These are phyloP conservation scores for Verticillium isaacii DNA, from an alignment of 2,329 filamentous ascomycete species.

Conservation along the genomic window DNA sequence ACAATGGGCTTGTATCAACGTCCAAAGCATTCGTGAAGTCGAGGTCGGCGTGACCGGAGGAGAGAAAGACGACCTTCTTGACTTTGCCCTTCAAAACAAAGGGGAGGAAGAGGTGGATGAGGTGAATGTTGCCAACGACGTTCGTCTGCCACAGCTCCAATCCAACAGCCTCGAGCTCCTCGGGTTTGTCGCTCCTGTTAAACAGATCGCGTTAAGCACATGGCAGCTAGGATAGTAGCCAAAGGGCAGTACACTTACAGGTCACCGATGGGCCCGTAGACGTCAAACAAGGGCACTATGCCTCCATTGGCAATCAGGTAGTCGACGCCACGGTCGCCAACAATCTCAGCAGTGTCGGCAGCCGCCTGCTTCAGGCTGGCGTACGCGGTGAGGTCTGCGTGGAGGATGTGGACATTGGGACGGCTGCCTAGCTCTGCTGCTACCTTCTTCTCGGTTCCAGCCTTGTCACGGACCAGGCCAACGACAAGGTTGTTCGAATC, in stretches of 20 bases:
- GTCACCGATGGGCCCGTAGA: conserved; percentile 25
- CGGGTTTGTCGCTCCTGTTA: conserved; percentile 5
- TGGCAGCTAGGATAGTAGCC: neutral
- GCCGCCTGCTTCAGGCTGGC: conserved; percentile 27
- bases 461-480: conserved; percentile 43
- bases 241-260: conserved; percentile 23
- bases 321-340: conserved; percentile 34
- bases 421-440: conserved; percentile 29
- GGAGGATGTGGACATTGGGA: conserved; percentile 32
- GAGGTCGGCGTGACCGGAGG: conserved; percentile 41
- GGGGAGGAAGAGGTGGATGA: conserved; percentile 48
- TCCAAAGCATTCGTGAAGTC: conserved; percentile 32
- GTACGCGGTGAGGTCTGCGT: conserved; percentile 37
- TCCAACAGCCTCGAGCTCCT: conserved; percentile 5
- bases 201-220: neutral
- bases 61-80: conserved; percentile 52
- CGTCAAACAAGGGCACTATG: conserved; percentile 21
- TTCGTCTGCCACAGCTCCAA: conserved; percentile 31
- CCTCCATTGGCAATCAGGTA: conserved; percentile 49
- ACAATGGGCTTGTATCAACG: conserved; percentile 30
- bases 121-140: conserved; percentile 45
- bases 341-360: conserved; percentile 22
- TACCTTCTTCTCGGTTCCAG: conserved; percentile 36
- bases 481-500: conserved; percentile 35
- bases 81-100: conserved; percentile 41